Evolutionary conservation across 257 asterid genomes (phyloP).

Genomic region (Perilla frutescens): DNA sequence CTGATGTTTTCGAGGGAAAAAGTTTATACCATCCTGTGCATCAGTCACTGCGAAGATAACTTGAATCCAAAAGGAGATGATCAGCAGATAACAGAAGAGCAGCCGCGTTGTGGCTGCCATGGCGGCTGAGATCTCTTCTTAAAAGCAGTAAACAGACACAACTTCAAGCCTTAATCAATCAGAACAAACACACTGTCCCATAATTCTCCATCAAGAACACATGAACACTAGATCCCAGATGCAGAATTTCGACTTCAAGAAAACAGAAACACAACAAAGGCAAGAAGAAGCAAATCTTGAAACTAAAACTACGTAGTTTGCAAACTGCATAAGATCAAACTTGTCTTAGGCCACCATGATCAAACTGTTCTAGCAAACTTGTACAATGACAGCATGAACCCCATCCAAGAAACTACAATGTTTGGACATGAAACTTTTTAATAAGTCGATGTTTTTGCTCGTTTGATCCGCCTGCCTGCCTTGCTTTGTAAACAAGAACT

Average conservation of each 20-base stretch:
- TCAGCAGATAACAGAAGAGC: constrained; percentile 35
- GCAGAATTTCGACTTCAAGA: neutral
- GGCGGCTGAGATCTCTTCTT: constrained; percentile 20
- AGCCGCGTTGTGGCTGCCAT: constrained; percentile 52
- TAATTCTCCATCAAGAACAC: neutral
- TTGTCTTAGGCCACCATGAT: neutral
- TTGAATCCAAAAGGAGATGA: constrained; percentile 33
- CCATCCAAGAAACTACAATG: neutral
- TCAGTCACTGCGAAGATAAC: constrained; percentile 36
- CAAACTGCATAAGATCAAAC: constrained; percentile 37
- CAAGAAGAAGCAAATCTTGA: neutral
- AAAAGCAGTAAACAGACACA: neutral
- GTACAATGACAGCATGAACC: neutral
- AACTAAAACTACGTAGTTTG: no score
- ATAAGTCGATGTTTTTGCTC: constrained; percentile 3
- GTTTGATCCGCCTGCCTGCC: constrained; percentile 39
- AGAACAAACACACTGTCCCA: neutral
- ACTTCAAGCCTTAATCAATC: constrained; percentile 9
- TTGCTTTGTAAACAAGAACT: constrained; percentile 30
- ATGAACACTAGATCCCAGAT: neutral
- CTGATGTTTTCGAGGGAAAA: constrained; percentile 1
- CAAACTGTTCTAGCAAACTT: neutral
- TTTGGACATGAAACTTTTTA: constrained; percentile 12
- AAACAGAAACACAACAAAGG: neutral
- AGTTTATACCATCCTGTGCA: constrained; percentile 53